Conservation (phyloP, 2,329 filamentous ascomycete genomes). For the Talaromyces islandicus region DNA sequence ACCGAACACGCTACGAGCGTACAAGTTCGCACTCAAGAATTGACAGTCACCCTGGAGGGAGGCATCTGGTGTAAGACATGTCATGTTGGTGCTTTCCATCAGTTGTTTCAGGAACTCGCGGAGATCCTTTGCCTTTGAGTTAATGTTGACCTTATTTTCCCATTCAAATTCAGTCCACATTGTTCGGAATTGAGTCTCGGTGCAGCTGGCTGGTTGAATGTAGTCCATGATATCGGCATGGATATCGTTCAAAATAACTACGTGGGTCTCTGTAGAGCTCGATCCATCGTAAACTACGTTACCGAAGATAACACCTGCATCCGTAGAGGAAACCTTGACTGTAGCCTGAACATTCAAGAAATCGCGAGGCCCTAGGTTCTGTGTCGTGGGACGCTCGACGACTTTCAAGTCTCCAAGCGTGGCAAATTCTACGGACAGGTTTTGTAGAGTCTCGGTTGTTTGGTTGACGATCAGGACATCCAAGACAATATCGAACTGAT, state of each 20-base stretch:
- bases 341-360: slow-evolving; percentile 98
- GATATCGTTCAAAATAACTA: slow-evolving; percentile 95
- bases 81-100: slow-evolving; percentile 99
- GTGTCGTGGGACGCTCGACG: slow-evolving; percentile 90
- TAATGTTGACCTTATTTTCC: slow-evolving; percentile 99
- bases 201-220: slow-evolving; percentile 93
- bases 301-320: slow-evolving; percentile 97
- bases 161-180: slow-evolving; percentile 99
- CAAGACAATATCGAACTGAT: slow-evolving; percentile 96
- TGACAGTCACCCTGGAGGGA: slow-evolving; percentile 96
- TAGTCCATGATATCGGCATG: slow-evolving; percentile 99
- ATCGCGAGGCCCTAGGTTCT: slow-evolving; percentile 90
- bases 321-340: slow-evolving; percentile 96
- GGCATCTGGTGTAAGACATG: slow-evolving; percentile 90
- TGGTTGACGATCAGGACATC: slow-evolving; percentile 97
- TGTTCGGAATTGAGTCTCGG: slow-evolving; percentile 96
- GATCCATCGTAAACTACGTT: slow-evolving; percentile 97
- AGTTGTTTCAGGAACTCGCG: slow-evolving; percentile 88
- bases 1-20: slow-evolving; percentile 97
- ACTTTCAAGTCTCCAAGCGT: slow-evolving; percentile 97
- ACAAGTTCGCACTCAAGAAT: slow-evolving; percentile 94
- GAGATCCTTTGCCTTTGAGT: slow-evolving; percentile 88
- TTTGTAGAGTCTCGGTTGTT: slow-evolving; percentile 92
- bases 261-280: slow-evolving; percentile 86
- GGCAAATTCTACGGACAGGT: slow-evolving; percentile 96